Percentiles rank a stretch among this genome's conserved stretches.
phyloP scores from a whole-genome alignment of 2,329 filamentous ascomycete genomes.

The Thielaviopsis ethacetica region DNA sequence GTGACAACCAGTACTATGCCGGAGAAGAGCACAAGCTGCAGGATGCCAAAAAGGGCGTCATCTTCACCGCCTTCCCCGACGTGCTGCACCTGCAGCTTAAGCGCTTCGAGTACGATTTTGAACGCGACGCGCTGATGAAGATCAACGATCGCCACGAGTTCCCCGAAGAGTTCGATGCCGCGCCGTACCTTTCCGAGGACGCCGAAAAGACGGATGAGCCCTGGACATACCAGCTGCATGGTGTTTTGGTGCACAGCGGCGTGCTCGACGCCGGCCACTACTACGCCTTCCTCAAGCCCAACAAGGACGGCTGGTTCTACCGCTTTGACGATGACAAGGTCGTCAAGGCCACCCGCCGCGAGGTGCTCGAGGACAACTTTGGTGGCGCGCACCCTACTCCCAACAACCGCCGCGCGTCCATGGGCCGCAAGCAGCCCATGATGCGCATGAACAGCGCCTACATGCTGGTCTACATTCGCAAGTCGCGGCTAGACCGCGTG shows the following conservation, averaged over 20 bases:
- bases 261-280: constrained; percentile 97
- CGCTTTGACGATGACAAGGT: constrained; percentile 96
- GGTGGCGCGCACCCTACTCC: constrained; percentile 62
- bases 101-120: constrained; percentile 94
- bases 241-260: constrained; percentile 89
- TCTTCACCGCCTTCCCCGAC: constrained; percentile 88
- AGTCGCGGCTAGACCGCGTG: constrained; percentile 69
- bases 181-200: constrained; percentile 72
- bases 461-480: constrained; percentile 95
- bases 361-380: constrained; percentile 92
- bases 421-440: constrained; percentile 38
- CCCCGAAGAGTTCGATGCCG: constrained; percentile 66
- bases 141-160: constrained; percentile 90
- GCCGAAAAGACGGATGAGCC: constrained; percentile 68
- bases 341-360: constrained; percentile 78
- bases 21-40: constrained; percentile 80
- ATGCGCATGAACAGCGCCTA: constrained; percentile 73
- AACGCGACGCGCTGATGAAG: constrained; percentile 96
- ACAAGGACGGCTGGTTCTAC: constrained; percentile 88
- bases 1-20: constrained; percentile 96
- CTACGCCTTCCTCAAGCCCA: constrained; percentile 90
- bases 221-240: constrained; percentile 84
- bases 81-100: constrained; percentile 92
- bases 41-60: constrained; percentile 93
- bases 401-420: constrained; percentile 29